Base-by-base conservation (phyloP, 148 eudicot species). In the Simmondsia chinensis region DNA sequence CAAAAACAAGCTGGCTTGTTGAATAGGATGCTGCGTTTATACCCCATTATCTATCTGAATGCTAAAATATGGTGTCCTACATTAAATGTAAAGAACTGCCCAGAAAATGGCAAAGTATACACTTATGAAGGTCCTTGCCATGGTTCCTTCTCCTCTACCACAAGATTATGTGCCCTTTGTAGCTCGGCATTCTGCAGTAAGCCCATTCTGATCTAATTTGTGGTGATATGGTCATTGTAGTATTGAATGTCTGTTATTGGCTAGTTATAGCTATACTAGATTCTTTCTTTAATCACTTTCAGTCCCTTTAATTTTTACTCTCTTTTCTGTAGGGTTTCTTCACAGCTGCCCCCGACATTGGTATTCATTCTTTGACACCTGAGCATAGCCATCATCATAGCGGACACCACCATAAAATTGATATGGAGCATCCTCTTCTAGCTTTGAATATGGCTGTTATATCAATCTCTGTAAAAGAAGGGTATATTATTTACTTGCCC, bases 341-440 rank as follows among this genome's bases (percentile, higher is more conserved):
- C 47, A 47, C 77, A 24, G 63, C 73, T 46, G 56, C 79, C 46
- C 81, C 95, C 41, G 94, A 82, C 49, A 39, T 58, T 43, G 74
- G 55, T 48, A 67, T 44, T 66, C 94, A 74, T 26, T 72, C 79
- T 18, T 35, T 68, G 55, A 48, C 63, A 48, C 73, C 70, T 47
- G 74, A 61, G 20, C 83, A 71, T 56, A 60, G 65, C 20, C 79
- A 79, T 64, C 63, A 57, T 52, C 81, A 56, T 20, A 41, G 66
- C 21, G 91, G 82, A 38, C 95, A 79, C 62, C 71, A 66, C 56
- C 94, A 82, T 65, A 77, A 63, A 55, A 72, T 91, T 43, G 89
- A 85, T 64, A 76, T 91, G 95, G 66, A 73, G 8, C 95, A 91
- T 57, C 99, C 99, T 15, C 43, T 86, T 46, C 77, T 91, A 35